These are phyloP conservation scores for Candida oleophila DNA, from an alignment of 805 yeast genomes.

Conservation along the genomic window DNA sequence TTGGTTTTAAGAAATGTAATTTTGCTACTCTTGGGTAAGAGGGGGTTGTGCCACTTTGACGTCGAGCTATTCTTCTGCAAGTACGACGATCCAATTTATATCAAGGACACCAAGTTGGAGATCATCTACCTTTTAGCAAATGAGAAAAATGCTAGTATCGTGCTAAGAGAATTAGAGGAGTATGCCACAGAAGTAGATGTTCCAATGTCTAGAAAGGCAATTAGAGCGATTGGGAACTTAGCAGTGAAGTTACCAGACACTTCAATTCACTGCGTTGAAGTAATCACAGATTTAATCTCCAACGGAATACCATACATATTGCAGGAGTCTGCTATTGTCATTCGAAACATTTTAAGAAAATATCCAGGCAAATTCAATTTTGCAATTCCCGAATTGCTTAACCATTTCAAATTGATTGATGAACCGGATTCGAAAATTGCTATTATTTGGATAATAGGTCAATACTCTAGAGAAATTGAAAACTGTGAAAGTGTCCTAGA, in stretches of 20 bases:
- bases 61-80: slow-evolving; percentile 81
- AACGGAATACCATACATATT: slow-evolving; percentile 71
- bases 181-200: slow-evolving; percentile 86
- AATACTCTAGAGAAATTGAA: slow-evolving; percentile 52
- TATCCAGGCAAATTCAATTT: slow-evolving; percentile 59
- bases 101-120: slow-evolving; percentile 88
- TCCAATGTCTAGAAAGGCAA: slow-evolving; percentile 83
- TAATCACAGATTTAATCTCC: slow-evolving; percentile 56
- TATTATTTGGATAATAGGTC: slow-evolving; percentile 82
- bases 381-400: slow-evolving; percentile 27
- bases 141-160: slow-evolving; percentile 55
- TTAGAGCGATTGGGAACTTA: slow-evolving; percentile 84
- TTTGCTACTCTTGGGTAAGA: slow-evolving; percentile 64
- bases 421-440: slow-evolving; percentile 82
- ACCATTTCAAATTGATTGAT: slow-evolving; percentile 45
- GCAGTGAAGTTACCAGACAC: slow-evolving; percentile 72
- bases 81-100: slow-evolving; percentile 81
- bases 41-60: slow-evolving; percentile 59
- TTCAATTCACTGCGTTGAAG: slow-evolving; percentile 62
- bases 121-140: slow-evolving; percentile 78
- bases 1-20: slow-evolving; percentile 79
- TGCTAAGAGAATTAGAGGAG: slow-evolving; percentile 74
- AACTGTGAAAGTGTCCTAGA: slow-evolving; percentile 38
- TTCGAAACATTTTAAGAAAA: slow-evolving; percentile 72
- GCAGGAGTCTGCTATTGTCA: slow-evolving; percentile 76